Evolutionary conservation across 257 asterid genomes (phyloP), one percentile per base, ranked within the genome.

Genomic region (Scutellaria baicalensis): DNA sequence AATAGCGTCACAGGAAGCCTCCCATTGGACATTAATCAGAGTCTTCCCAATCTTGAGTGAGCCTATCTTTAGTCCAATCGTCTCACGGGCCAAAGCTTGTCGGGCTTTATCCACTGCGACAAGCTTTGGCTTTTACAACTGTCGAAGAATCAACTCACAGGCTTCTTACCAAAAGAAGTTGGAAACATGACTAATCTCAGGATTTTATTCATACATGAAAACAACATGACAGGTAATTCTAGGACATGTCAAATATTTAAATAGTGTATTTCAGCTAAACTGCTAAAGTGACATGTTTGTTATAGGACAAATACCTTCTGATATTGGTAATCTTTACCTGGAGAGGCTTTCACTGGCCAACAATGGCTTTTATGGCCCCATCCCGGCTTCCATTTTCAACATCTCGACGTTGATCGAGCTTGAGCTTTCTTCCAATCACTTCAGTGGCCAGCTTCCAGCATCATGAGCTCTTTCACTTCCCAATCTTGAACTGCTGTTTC

Each of bases 1-100:
- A 82, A 82, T 40, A 31, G 71, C 68, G 68, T 82, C 4, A 76
- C 82, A 1, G 86, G 82, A 68, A 71, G 76, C 66, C 77, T 80
- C 18, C 80, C 85, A 0, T 0, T 42, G 13, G 33, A 31, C 38
- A 35, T 66, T 14, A 7, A n/a, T 35, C 79, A 16, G 54, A 71
- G 75, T 63, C 83, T 76, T 27, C 76, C 77, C 1, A 61, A 33
- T 51, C 70, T 82, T 36, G 78, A 72, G 31, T 6, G 0, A 47
- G 27, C 74, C 21, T 6, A 13, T 57, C 74, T 82, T 39, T 7
- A 31, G 0, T 36, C 23, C 16, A 82, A 82, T 64, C 52, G 33
- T 13, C 73, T 82, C 10, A 76, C 54, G 35, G 78, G 83, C 17
- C 67, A 59, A 33, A 64, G 68, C 49, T 55, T 79, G 6, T 64